A percentile compares a stretch with the other conserved stretches of the same genome.
These are phyloP conservation scores for Boletus rufocinnamomeus DNA, from an alignment of 768 basidiomycete species.

Conservation along the genomic window DNA sequence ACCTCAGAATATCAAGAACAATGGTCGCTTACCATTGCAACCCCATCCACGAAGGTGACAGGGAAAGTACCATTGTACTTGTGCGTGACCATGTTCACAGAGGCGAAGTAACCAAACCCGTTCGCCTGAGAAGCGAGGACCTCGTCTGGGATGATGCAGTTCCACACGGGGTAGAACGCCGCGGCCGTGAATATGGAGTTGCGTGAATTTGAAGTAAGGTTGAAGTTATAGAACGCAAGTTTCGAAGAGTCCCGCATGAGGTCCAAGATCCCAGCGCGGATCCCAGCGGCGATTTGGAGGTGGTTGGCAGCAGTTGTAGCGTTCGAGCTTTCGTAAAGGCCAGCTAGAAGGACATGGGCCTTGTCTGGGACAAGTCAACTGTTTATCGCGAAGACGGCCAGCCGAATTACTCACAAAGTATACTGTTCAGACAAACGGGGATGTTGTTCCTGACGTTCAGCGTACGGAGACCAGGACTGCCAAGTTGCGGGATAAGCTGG, in stretches of 20 bases:
- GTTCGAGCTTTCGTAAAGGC: slow-evolving; percentile 55
- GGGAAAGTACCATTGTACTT: slow-evolving; percentile 89
- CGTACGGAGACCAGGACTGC: slow-evolving; percentile 60
- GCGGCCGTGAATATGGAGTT: slow-evolving; percentile 71
- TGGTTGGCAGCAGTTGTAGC: slow-evolving; percentile 49
- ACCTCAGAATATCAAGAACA: no score
- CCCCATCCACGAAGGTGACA: slow-evolving; percentile 69
- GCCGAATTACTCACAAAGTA: slow-evolving; percentile 61
- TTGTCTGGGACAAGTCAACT: slow-evolving; percentile 47
- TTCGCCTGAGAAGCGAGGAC: slow-evolving; percentile 51
- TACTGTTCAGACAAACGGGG: slow-evolving; percentile 80
- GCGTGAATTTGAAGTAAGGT: slow-evolving; percentile 64
- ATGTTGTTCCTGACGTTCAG: slow-evolving; percentile 71
- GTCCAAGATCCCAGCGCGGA: slow-evolving; percentile 77
- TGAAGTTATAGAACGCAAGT: slow-evolving; percentile 92
- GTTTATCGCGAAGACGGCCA: slow-evolving; percentile 1
- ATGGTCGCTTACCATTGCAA: slow-evolving; percentile 65
- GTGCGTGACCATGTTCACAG: slow-evolving; percentile 75
- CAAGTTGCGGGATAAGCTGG: slow-evolving; percentile 34
- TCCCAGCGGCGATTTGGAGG: slow-evolving; percentile 51
- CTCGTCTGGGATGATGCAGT: slow-evolving; percentile 77
- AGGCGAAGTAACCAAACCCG: slow-evolving; percentile 72
- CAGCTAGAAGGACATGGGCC: slow-evolving; percentile 59
- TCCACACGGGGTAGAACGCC: slow-evolving; percentile 86
- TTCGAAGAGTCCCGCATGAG: slow-evolving; percentile 94